These are phyloP conservation scores for Teratosphaeria gauchensis DNA, from an alignment of 2,329 filamentous ascomycete species.

Conservation along the genomic window DNA sequence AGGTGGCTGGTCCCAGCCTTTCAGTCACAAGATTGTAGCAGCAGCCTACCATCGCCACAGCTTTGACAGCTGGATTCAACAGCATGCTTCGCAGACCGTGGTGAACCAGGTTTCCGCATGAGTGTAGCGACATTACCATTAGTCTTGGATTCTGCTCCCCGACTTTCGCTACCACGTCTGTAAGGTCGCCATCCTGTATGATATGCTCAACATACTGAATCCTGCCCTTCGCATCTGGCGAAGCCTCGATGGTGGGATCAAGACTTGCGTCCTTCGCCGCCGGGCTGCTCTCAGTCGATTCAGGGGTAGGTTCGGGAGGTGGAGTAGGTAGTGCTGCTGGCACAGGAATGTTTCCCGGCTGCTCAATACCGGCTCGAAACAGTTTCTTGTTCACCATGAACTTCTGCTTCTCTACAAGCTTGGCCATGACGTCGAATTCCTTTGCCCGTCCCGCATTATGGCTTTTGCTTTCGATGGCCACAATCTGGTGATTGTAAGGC, in stretches of 20 bases:
- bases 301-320: constrained; percentile 7
- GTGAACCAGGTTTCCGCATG: constrained; percentile 94
- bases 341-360: constrained; percentile 4
- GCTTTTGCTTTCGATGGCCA: constrained; percentile 81
- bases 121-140: constrained; percentile 92
- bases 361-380: constrained; percentile 42
- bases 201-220: constrained; percentile 71
- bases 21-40: constrained; percentile 97
- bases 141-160: constrained; percentile 33
- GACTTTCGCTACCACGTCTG: constrained; percentile 39
- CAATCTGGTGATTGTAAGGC: constrained; percentile 76
- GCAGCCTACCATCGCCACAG: constrained; percentile 93
- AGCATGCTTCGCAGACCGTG: constrained; percentile 81
- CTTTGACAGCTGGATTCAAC: constrained; percentile 71
- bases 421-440: constrained; percentile 73
- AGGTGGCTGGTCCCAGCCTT: constrained; percentile 73
- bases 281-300: constrained; percentile 1
- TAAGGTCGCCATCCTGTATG: constrained; percentile 63
- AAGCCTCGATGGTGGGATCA: constrained; percentile 40
- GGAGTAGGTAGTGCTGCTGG: constrained; percentile 13
- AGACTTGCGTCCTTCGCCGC: constrained; percentile 25
- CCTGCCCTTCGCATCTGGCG: constrained; percentile 54
- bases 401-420: constrained; percentile 61
- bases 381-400: constrained; percentile 77
- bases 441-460: constrained; percentile 80